Evolutionary conservation across 2,329 filamentous ascomycete species (phyloP).

Genomic region (Aspergillus niger): DNA sequence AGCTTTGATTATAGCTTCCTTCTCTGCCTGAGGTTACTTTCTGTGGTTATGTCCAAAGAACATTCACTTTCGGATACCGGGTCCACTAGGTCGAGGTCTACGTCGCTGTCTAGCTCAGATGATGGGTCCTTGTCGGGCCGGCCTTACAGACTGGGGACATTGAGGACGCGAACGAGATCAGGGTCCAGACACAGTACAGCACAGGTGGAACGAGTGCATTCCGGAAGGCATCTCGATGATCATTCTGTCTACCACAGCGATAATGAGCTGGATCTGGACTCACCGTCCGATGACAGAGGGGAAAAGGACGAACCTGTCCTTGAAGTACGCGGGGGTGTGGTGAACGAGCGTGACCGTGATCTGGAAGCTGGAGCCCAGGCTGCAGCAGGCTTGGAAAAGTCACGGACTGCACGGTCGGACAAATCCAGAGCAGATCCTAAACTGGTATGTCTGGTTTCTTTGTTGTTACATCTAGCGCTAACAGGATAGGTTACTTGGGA

Average conservation of each 20-base stretch:
- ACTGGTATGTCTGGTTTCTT: constrained; percentile 22
- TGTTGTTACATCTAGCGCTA: neutral
- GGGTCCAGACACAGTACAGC: constrained; percentile 16
- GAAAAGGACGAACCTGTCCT: constrained; percentile 20
- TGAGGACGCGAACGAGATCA: constrained; percentile 17
- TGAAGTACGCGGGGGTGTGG: constrained; percentile 28
- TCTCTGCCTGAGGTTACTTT: neutral
- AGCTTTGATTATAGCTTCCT: neutral
- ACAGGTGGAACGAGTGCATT: constrained; percentile 30
- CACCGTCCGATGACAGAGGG: constrained; percentile 9
- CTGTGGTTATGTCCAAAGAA: constrained; percentile 15
- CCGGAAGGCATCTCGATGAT: constrained; percentile 38
- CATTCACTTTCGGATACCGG: constrained; percentile 4
- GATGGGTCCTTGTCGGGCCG: constrained; percentile 11
- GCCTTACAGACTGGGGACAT: neutral
- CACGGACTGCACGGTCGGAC: constrained; percentile 25
- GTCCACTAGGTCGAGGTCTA: constrained; percentile 17
- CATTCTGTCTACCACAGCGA: constrained; percentile 35
- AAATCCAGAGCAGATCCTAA: constrained; percentile 25
- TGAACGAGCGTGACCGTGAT: constrained; percentile 32
- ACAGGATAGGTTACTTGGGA: constrained; percentile 49
- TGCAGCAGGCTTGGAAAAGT: constrained; percentile 25
- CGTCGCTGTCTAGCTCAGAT: constrained; percentile 20
- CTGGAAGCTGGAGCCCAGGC: constrained; percentile 20
- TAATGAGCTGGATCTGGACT: constrained; percentile 12